Percentiles rank a stretch among this genome's conserved stretches.
Conservation (phyloP, 129 eudicot species). For the Flaveria brownii region DNA sequence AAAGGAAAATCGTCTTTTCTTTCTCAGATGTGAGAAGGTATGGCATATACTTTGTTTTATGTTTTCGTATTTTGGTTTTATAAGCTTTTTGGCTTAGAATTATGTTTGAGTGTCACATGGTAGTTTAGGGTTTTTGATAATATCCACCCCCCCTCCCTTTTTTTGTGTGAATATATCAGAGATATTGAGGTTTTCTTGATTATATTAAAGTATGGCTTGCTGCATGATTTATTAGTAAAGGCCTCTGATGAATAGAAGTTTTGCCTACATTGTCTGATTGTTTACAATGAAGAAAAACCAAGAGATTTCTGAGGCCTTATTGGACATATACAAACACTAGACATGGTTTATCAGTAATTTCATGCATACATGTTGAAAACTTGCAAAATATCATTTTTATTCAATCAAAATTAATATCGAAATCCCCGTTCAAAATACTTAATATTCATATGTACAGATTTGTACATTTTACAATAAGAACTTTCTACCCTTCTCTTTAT, state of each 20-base stretch:
- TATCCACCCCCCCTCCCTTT: too few species aligned
- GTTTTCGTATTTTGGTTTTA: neutral
- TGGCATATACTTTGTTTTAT: neutral
- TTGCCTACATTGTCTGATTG: constrained; percentile 29
- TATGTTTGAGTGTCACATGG: too few species aligned
- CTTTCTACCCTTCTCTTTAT: neutral
- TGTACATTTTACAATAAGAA: neutral
- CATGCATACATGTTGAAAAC: neutral
- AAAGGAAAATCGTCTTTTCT: constrained; percentile 46
- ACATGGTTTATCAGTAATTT: neutral
- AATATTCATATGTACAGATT: neutral
- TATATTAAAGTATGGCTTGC: neutral
- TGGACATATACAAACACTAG: neutral
- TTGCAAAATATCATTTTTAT: neutral
- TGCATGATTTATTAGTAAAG: neutral
- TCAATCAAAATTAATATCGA: too few species aligned
- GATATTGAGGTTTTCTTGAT: neutral
- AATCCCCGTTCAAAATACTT: too few species aligned
- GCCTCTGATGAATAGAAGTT: neutral
- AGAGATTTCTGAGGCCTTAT: constrained; percentile 9
- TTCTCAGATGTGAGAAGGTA: constrained; percentile 50
- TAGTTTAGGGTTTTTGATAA: too few species aligned
- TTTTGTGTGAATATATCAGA: too few species aligned
- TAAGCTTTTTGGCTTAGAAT: neutral
- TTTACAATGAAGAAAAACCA: constrained; percentile 10